Base-by-base conservation (phyloP, 176 grass and related monocot species). In the Zizania latifolia region DNA sequence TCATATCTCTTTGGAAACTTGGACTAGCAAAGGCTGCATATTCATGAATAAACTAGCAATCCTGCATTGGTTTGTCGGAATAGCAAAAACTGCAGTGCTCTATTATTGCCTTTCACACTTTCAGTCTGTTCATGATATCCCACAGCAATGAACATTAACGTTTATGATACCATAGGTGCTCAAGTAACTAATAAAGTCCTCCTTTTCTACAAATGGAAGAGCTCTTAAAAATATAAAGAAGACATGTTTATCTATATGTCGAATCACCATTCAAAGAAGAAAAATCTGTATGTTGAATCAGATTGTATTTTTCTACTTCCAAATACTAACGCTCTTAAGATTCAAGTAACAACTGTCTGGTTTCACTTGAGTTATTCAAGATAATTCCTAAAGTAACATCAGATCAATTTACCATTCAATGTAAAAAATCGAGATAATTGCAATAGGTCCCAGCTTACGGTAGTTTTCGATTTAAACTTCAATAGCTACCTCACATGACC, bases 21-120 rank as follows among this genome's bases (percentile, higher is more conserved):
- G 19, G 19, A 21, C 19, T 51, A 51, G 46, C 17, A 8, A 51
- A 51, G 46, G 10, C 15, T 45, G 46, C 46, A 51, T 21, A 51
- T n/a, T 51, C 19, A 51, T 51, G 19, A 17, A 51, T 51, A 51
- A 51, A 51, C 46, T 51, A 21, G 8, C 5, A 51, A 51, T 51
- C 19, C 46, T 79, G 48, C 77, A 58, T 28, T 81, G 36, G 33
- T 51, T 86, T 81, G 62, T 43, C 63, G 64, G 78, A 86, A 70
- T 70, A 40, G 71, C 56, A 86, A 75, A 81, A 74, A 21, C 43
- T 55, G 19, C 57, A 23, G 63, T 44, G 46, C 28, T 86, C 65
- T 21, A 81, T 70, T 86, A 76, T 86, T 86, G 78, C 22, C 22
- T 24, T 56, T n/a, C n/a, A n/a, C n/a, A n/a, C n/a, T n/a, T n/a